These are phyloP conservation scores for Lentinula detonsa DNA, from an alignment of 768 basidiomycete genomes.

Conservation along the genomic window DNA sequence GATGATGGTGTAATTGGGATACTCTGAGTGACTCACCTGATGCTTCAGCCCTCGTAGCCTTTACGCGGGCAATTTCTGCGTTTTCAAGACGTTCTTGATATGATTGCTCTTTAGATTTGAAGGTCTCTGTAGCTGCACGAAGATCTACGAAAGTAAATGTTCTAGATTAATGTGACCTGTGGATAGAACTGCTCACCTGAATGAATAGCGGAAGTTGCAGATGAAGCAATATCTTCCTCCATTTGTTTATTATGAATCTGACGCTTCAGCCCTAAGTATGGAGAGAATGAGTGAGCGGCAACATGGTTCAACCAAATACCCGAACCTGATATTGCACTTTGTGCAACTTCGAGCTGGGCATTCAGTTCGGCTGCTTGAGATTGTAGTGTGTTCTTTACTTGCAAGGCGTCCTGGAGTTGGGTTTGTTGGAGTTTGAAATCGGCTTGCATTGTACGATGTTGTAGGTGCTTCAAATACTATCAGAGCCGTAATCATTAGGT, in stretches of 20 bases:
- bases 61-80: conserved; percentile 63
- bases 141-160: conserved; percentile 35
- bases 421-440: conserved; percentile 63
- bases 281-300: conserved; percentile 1
- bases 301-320: not conserved
- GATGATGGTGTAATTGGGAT: not conserved
- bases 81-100: conserved; percentile 59
- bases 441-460: conserved; percentile 56
- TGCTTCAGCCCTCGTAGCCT: conserved; percentile 57
- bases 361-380: conserved; percentile 45
- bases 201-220: conserved; percentile 54
- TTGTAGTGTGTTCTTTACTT: conserved; percentile 54
- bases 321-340: conserved; percentile 55
- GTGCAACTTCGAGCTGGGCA: conserved; percentile 52
- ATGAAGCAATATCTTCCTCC: conserved; percentile 55
- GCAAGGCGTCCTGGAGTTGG: conserved; percentile 53
- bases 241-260: conserved; percentile 54
- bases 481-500: not conserved
- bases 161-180: not conserved
- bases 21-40: conserved; percentile 34
- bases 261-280: conserved; percentile 44
- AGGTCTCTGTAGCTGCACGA: conserved; percentile 55
- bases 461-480: conserved; percentile 44
- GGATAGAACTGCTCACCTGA: conserved; percentile 34
- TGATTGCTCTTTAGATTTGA: conserved; percentile 56